A percentile compares a stretch with the other conserved stretches of the same genome.
Conservation (phyloP, 345 rosid genomes). For the Bruguiera parviflora region DNA sequence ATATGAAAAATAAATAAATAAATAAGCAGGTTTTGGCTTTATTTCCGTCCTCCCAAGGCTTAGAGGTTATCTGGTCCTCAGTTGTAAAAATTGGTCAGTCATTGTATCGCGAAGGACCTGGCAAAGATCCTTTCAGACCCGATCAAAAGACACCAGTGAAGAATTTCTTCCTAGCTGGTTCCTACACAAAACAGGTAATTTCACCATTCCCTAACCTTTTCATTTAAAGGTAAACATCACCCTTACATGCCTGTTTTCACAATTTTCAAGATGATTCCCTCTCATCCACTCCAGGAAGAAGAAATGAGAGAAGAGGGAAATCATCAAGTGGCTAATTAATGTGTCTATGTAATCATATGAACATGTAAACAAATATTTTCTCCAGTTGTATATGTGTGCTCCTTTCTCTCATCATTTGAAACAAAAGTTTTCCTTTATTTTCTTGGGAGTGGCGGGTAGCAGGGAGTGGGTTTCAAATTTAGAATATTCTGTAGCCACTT, state of each 20-base stretch:
- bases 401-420: too few species aligned
- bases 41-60: slow-evolving; percentile 87
- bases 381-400: too few species aligned
- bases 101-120: slow-evolving; percentile 89
- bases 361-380: too few species aligned
- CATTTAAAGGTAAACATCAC: too few species aligned
- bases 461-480: too few species aligned
- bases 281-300: too few species aligned
- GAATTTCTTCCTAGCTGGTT: slow-evolving; percentile 94
- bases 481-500: too few species aligned
- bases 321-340: too few species aligned
- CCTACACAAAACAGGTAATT: slow-evolving; percentile 89
- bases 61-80: slow-evolving; percentile 87
- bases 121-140: slow-evolving; percentile 95
- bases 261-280: neutral
- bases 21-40: slow-evolving; percentile 55
- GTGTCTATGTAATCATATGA: too few species aligned
- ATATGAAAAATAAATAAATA: neutral
- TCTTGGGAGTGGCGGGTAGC: too few species aligned
- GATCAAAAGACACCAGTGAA: slow-evolving; percentile 91
- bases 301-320: too few species aligned
- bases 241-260: neutral
- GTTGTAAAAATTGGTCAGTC: slow-evolving; percentile 96
- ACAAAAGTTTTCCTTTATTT: too few species aligned
- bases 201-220: neutral